A percentile compares a stretch with the other conserved stretches of the same genome.
phyloP scores from a whole-genome alignment of 1,139 yeast genomes.

The Groenewaldozyma auringiensis region DNA sequence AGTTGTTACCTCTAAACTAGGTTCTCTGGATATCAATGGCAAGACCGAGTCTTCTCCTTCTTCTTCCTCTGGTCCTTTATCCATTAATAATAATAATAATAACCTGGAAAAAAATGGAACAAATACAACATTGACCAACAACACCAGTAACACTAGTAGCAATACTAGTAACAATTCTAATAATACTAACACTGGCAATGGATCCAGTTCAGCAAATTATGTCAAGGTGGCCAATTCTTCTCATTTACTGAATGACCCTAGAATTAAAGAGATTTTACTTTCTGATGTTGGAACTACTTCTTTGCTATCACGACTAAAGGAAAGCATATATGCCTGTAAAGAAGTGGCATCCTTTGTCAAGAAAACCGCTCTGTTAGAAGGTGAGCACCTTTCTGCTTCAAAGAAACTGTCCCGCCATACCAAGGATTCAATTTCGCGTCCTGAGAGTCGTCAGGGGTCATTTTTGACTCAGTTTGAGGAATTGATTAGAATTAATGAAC shows the following conservation, averaged over 20 bases:
- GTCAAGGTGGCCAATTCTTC: slow-evolving; percentile 4
- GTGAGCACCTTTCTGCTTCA: slow-evolving; percentile 66
- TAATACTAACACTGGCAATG: too few species aligned
- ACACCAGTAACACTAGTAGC: too few species aligned
- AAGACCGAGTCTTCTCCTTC: not conserved
- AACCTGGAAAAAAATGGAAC: too few species aligned
- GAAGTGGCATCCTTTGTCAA: slow-evolving; percentile 75
- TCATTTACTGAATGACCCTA: slow-evolving; percentile 39
- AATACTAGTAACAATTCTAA: too few species aligned
- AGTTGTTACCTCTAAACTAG: not conserved
- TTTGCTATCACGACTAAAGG: slow-evolving; percentile 65
- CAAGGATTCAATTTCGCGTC: slow-evolving; percentile 42
- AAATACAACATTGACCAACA: too few species aligned
- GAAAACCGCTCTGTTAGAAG: slow-evolving; percentile 71
- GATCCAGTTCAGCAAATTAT: too few species aligned
- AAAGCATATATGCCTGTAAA: slow-evolving; percentile 71
- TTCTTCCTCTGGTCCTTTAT: too few species aligned
- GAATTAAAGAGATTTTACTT: slow-evolving; percentile 41
- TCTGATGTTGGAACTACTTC: slow-evolving; percentile 58
- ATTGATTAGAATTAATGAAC: slow-evolving; percentile 71
- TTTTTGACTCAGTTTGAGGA: slow-evolving; percentile 59
- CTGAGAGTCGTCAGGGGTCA: slow-evolving; percentile 57
- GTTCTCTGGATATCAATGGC: not conserved
- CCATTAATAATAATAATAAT: too few species aligned
- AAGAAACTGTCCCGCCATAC: slow-evolving; percentile 57